phyloP scores from a whole-genome alignment of 352 stramenopile species.

The Globisporangium mamillatum region DNA sequence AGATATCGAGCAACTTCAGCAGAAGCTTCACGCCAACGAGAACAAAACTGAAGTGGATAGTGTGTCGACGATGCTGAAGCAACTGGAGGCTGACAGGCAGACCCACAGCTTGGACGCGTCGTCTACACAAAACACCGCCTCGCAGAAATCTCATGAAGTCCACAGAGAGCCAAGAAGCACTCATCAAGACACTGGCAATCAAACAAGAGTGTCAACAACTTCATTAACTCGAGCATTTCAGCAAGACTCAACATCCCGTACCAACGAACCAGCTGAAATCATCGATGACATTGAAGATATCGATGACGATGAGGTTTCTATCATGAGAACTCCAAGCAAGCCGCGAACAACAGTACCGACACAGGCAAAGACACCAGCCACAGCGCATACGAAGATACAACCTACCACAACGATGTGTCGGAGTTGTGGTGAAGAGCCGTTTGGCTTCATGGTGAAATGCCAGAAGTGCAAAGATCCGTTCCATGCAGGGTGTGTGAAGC shows the following conservation, averaged over 20 bases:
- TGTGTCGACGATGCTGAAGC: neutral
- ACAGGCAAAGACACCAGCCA: neutral
- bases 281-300: conserved; percentile 20
- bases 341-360: neutral
- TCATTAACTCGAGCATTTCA: neutral
- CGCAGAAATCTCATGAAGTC: neutral
- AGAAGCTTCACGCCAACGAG: conserved; percentile 7
- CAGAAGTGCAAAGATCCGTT: conserved; percentile 52
- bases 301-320: neutral
- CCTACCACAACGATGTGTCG: conserved; percentile 6
- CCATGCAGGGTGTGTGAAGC: conserved; percentile 41
- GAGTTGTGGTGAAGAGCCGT: conserved; percentile 34
- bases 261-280: neutral
- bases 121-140: neutral
- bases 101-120: neutral
- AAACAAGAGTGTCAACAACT: neutral
- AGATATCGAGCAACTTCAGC: conserved; percentile 10
- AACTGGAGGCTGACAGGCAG: neutral
- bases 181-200: neutral
- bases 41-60: neutral
- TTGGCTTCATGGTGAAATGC: conserved; percentile 56
- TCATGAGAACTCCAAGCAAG: neutral
- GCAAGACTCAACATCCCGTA: too few species aligned
- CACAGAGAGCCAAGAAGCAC: neutral
- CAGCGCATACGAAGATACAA: neutral